Conservation (phyloP, 2,329 filamentous ascomycete species). For the Pseudogymnoascus sp. region DNA sequence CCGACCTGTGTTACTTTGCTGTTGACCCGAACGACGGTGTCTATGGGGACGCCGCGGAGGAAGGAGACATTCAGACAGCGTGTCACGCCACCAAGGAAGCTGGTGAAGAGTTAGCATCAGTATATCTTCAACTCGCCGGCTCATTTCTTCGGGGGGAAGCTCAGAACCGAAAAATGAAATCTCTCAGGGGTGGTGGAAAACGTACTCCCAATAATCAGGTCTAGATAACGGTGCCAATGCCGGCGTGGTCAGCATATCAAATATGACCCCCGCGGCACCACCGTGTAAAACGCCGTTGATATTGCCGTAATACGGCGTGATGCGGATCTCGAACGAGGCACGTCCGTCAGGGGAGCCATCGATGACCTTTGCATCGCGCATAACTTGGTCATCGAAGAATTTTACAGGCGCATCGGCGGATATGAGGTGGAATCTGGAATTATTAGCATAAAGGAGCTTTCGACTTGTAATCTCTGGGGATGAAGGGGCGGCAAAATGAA, state of each 20-base stretch:
- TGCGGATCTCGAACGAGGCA: constrained; percentile 36
- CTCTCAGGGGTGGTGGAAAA: neutral
- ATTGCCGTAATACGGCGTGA: constrained; percentile 39
- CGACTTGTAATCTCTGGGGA: neutral
- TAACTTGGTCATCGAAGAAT: constrained; percentile 19
- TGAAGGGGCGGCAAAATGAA: neutral
- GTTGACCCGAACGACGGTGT: constrained; percentile 35
- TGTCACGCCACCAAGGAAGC: constrained; percentile 43
- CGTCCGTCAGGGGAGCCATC: constrained; percentile 27
- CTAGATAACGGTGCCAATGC: constrained; percentile 40
- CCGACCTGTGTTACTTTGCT: constrained; percentile 38
- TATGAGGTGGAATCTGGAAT: constrained; percentile 17
- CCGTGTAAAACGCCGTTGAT: constrained; percentile 42
- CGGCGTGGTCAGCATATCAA: constrained; percentile 46
- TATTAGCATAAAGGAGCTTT: neutral
- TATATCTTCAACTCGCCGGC: neutral
- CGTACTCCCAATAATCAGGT: constrained; percentile 41
- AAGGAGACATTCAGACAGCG: constrained; percentile 43
- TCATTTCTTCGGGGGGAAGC: neutral
- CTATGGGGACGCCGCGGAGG: constrained; percentile 39
- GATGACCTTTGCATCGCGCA: constrained; percentile 21
- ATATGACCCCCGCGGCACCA: constrained; percentile 44
- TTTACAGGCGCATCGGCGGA: neutral
- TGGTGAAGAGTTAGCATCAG: constrained; percentile 4
- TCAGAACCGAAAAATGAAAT: neutral